These are phyloP conservation scores for Clarkia xantiana DNA, from an alignment of 345 rosid species.

Conservation along the genomic window DNA sequence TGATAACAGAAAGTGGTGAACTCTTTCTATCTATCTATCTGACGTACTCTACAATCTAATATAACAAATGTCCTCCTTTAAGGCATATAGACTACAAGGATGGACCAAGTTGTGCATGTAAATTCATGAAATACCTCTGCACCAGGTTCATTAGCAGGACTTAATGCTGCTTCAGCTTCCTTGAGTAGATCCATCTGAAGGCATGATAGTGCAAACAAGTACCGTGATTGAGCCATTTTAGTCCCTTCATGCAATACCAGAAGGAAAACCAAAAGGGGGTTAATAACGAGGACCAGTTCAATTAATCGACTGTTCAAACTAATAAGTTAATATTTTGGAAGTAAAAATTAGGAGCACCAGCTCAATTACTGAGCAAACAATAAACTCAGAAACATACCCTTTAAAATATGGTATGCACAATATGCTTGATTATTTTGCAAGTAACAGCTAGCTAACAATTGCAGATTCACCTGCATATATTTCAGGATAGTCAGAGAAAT, in stretches of 20 bases:
- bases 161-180: slow-evolving; percentile 84
- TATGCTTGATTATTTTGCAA: slow-evolving; percentile 88
- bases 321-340: not conserved
- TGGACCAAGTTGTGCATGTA: too few species aligned
- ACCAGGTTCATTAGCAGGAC: slow-evolving; percentile 66
- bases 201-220: slow-evolving; percentile 95
- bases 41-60: too few species aligned
- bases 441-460: slow-evolving; percentile 72
- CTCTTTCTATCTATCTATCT: too few species aligned
- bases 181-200: slow-evolving; percentile 88
- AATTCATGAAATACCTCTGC: slow-evolving; percentile 47
- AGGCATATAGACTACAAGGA: too few species aligned
- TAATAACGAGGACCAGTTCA: slow-evolving; percentile 14
- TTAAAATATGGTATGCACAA: slow-evolving; percentile 70
- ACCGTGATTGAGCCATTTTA: slow-evolving; percentile 86
- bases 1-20: too few species aligned
- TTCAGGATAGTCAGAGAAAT: not conserved
- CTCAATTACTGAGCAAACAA: not conserved
- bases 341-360: not conserved
- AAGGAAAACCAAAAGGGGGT: slow-evolving; percentile 7
- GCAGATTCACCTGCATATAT: slow-evolving; percentile 55
- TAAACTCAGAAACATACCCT: slow-evolving; percentile 27
- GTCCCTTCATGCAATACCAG: slow-evolving; percentile 45
- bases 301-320: not conserved
- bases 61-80: too few species aligned